These are phyloP conservation scores for Hypomyces rosellus DNA, from an alignment of 2,329 filamentous ascomycete species.

Conservation along the genomic window DNA sequence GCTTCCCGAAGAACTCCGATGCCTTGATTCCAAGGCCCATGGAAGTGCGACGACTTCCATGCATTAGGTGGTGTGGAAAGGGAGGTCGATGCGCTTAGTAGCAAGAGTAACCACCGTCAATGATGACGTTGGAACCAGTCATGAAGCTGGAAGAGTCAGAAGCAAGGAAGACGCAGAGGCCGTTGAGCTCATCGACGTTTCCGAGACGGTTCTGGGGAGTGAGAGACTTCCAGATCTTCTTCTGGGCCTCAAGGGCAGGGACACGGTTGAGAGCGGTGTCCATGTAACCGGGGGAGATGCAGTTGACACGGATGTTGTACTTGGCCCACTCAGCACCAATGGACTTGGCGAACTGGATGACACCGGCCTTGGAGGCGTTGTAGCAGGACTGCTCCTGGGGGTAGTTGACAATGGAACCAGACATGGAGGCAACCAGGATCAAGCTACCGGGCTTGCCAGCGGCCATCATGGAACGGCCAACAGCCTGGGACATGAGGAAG, in stretches of 20 bases:
- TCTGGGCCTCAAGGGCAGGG: constrained; percentile 70
- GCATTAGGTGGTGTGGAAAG: constrained; percentile 7
- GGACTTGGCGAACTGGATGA: constrained; percentile 72
- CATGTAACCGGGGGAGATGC: constrained; percentile 81
- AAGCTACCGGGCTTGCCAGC: constrained; percentile 65
- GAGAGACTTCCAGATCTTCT: constrained; percentile 70
- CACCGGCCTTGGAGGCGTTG: constrained; percentile 77
- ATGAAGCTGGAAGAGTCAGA: constrained; percentile 68
- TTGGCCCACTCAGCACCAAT: constrained; percentile 81
- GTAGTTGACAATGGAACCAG: constrained; percentile 78
- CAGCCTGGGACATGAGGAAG: constrained; percentile 70
- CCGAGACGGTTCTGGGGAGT: constrained; percentile 71
- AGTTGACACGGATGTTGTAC: constrained; percentile 75
- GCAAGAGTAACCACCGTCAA: constrained; percentile 64
- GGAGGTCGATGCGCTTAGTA: constrained; percentile 35
- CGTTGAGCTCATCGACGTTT: constrained; percentile 69
- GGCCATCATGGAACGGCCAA: constrained; percentile 67
- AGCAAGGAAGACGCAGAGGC: constrained; percentile 68
- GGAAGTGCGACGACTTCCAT: constrained; percentile 5
- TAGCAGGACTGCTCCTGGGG: constrained; percentile 79
- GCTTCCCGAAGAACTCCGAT: constrained; percentile 7
- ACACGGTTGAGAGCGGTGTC: constrained; percentile 77
- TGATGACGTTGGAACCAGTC: constrained; percentile 68
- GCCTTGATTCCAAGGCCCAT: not conserved
- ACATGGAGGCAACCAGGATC: constrained; percentile 74